Evolutionary conservation across 148 eudicot genomes (phyloP), one percentile per base, ranked within the genome.

Genomic region (Nepenthes gracilis): DNA sequence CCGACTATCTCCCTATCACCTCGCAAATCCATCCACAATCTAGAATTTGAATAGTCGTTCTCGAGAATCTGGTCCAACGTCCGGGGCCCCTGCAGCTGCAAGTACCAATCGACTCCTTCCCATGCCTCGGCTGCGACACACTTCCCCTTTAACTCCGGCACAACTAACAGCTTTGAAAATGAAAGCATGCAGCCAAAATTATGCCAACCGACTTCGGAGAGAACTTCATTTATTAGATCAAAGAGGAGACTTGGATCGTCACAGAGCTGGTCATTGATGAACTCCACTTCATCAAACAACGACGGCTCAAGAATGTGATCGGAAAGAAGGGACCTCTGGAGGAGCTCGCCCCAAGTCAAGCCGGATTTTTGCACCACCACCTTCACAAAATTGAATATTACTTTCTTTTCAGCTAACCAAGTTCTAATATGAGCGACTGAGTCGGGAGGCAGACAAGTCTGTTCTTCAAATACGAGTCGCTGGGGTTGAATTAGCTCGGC

Each of bases 211-310:
- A 81, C 65, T 69, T 85, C 95, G 12, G 72, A 47, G n/a, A 89
- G 77, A 40, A 83, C 82, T 70, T 86, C 90, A 47, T 78, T 81
- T 48, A 88, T 76, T 64, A 85, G 80, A 66, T 86, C 95, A 52
- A 94, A 94, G 57, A 94, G 95, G 72, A 83, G 87, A 67, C 80
- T 83, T 74, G 84, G 90, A 68, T 94, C 95, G 32, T 80, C 70
- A 40, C 69, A 72, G 50, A 93, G 81, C 12, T 78, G 71, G 73
- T 83, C 83, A 1, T 95, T 84, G 49, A 94, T 87, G 36, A 81
- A 71, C 65, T 85, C 87, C 1, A 94, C 85, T 70, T 94, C 97
- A 60, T 89, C 83, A 54, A 86, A 77, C 80, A 94, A 71, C 2
- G 85, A 72, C 6, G 90, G 79, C 56, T 94, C 89, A 33, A 94